Evolutionary conservation across 441 rosid genomes (phyloP), one percentile per base, ranked within the genome.

Genomic region (Erodium moschatum): DNA sequence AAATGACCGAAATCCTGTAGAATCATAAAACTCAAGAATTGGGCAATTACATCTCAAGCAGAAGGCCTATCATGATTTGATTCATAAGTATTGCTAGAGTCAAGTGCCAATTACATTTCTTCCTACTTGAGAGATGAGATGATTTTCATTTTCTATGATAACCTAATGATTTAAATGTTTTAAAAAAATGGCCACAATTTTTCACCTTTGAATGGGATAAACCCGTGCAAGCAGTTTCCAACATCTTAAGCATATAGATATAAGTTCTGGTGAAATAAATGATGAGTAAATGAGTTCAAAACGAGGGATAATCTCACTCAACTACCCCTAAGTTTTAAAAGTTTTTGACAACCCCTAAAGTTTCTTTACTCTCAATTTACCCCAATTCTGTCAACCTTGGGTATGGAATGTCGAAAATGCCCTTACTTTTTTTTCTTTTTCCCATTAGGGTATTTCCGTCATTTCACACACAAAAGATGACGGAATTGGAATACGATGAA

Each of bases 151-250:
- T 52, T 16, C 60, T 35, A 15, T 31, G 12, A 18, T 33, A 65
- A 29, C 24, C 24, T 38, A 35, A 64, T 4, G 1, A 18, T 24
- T 6, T 52, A 12, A 50, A 18, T 31, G 16, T 29, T 29, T 64
- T 50, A 13, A 20, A 18, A 12, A n/a, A 21, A 21, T 12, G n/a
- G 50, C 65, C 13, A 50, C 48, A 60, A 60, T 19, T 20, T 15
- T 61, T 19, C 11, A 18, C 44, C n/a, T 60, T 69, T 58, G 19
- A 9, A 35, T 29, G 12, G 31, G 65, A 52, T 15, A 35, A 70
- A 24, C 12, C 13, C 31, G 20, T 15, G 52, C 69, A 52, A 65
- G 20, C 29, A 70, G 20, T 64, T 65, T 52, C 65, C 35, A 35
- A 71, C 15, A 52, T 3, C 16, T 54, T 19, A 11, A 3, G 33